Evolutionary conservation across 345 rosid species (phyloP).

Genomic region (Rhodamnia rubescens): DNA sequence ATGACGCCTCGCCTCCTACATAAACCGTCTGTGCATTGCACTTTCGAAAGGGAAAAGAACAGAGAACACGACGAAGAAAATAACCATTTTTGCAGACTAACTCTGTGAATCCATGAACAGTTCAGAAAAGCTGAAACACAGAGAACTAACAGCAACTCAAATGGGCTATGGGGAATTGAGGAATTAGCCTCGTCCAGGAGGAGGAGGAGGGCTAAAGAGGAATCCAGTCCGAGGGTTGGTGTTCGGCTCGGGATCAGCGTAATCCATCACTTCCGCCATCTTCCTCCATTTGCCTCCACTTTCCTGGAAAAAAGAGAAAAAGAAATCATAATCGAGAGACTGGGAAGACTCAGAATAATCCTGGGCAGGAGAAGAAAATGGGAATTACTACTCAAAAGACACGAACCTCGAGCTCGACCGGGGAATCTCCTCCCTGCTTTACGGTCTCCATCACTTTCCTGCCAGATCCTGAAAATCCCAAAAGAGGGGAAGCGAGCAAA

Average conservation of each 20-base stretch:
- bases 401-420: neutral
- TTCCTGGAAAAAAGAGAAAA: neutral
- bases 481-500: neutral
- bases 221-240: neutral
- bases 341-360: neutral
- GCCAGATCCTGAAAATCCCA: neutral
- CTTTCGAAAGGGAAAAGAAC: neutral
- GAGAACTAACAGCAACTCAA: neutral
- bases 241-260: slow-evolving; percentile 4
- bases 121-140: neutral
- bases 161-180: neutral
- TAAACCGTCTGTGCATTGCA: neutral
- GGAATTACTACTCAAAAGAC: neutral
- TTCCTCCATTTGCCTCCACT: neutral
- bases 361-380: neutral
- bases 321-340: neutral
- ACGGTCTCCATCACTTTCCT: neutral
- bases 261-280: slow-evolving; percentile 4
- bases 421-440: neutral
- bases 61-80: neutral
- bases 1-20: neutral
- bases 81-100: neutral
- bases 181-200: neutral
- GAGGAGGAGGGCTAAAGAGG: neutral
- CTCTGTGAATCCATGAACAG: neutral